These are phyloP conservation scores for Apocynum venetum DNA, from an alignment of 257 asterid species.

Conservation along the genomic window DNA sequence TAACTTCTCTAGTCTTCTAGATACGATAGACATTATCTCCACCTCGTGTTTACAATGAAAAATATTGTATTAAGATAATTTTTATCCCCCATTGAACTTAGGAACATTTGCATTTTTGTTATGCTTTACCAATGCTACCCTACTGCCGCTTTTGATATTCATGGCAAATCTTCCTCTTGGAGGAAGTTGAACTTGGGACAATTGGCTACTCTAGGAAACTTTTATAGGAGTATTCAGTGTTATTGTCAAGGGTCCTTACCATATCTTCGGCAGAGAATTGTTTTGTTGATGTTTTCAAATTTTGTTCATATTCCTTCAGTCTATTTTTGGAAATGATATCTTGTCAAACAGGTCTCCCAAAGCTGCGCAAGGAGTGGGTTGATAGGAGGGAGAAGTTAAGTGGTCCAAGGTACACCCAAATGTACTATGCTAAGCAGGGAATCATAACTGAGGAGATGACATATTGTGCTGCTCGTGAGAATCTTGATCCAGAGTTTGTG, in stretches of 20 bases:
- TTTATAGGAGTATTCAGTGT: background rate
- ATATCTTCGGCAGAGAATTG: too few relatives aligned
- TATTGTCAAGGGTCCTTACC: background rate
- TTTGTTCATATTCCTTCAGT: background rate
- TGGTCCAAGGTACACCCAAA: conserved; percentile 80
- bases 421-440: conserved; percentile 94
- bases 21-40: background rate
- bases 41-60: background rate
- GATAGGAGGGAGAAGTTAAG: conserved; percentile 76
- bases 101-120: background rate
- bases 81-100: background rate
- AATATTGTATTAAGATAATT: background rate
- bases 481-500: conserved; percentile 84
- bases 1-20: background rate
- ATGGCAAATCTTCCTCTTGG: background rate
- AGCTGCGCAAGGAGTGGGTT: conserved; percentile 81
- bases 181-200: background rate
- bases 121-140: background rate
- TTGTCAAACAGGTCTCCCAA: conserved; percentile 67
- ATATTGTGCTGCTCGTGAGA: conserved; percentile 92
- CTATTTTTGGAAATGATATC: background rate
- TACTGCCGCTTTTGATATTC: background rate
- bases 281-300: background rate
- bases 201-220: background rate
- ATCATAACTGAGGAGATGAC: conserved; percentile 91